Base-by-base conservation (phyloP, 345 rosid genomes). In the Populus euphratica region DNA sequence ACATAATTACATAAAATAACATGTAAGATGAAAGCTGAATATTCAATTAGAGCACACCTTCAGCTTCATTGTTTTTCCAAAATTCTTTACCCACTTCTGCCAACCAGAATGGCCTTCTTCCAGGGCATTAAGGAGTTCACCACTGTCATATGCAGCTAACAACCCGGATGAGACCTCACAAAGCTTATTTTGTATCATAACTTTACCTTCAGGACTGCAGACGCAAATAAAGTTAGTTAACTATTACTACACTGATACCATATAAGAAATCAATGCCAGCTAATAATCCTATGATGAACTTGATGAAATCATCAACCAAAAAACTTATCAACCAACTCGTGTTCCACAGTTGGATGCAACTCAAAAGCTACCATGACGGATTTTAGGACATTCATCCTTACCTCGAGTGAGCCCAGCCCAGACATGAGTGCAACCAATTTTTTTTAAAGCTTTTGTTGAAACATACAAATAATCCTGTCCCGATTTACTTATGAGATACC, bases 1-100 rank as follows among this genome's bases (percentile, higher is more conserved):
- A 27, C 77, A 47, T 39, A 33, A 33, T 33, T 33, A 33, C 36
- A 33, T 33, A 33, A 64, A 31, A 52, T 33, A 67, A 3, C 6
- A 76, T 9, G 2, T 2, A 10, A 36, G 21, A 16, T 18, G 20
- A 49, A 73, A 59, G 2, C 33, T 6, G 35, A 68, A 9, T 44
- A 70, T 41, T 23, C 5, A n/a, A 49, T 68, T 14, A 67, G 71
- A 68, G 82, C 81, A 77, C 33, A 91, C 98, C 90, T 95, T 91
- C 86, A 97, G 97, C 73, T 91, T 91, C 70, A 85, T 68, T 29
- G 91, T 76, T 87, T 91, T 92, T 76, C 98, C 94, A 44, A 93
- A 93, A 79, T 84, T 84, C 88, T 95, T 95, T 74, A 89, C 97
- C 97, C 98, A 93, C 83, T 86, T 93, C 89, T 93, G 87, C 99